Conservation (phyloP, 1,284 basidiomycete species). For the Melanopsichium pennsylvanicum region DNA sequence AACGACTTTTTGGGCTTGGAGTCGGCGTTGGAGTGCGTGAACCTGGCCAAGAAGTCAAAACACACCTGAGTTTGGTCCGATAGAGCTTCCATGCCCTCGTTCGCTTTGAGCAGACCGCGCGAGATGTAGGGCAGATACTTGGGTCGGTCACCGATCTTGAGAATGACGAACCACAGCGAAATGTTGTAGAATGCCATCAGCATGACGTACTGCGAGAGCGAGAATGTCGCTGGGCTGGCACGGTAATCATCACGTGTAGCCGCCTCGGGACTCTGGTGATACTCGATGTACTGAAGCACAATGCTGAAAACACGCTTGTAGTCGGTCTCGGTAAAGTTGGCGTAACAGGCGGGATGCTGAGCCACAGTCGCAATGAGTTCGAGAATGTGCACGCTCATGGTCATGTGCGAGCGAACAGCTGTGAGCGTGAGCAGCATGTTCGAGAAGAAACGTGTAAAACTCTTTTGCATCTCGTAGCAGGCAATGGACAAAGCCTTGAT, state of each 20-base stretch:
- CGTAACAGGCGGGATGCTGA: slow-evolving; percentile 79
- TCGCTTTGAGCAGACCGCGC: slow-evolving; percentile 84
- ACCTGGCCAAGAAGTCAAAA: slow-evolving; percentile 96
- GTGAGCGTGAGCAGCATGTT: slow-evolving; percentile 86
- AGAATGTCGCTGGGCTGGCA: slow-evolving; percentile 71
- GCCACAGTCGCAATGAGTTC: slow-evolving; percentile 89
- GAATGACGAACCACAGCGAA: slow-evolving; percentile 92
- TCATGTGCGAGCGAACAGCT: slow-evolving; percentile 92
- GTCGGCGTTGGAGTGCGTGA: slow-evolving; percentile 92
- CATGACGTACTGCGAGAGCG: slow-evolving; percentile 92
- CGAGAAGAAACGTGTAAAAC: slow-evolving; percentile 79
- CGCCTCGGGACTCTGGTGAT: slow-evolving; percentile 67
- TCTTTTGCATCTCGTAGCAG: slow-evolving; percentile 85
- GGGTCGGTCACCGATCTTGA: slow-evolving; percentile 84
- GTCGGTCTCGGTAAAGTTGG: slow-evolving; percentile 90
- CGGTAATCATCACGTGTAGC: slow-evolving; percentile 57
- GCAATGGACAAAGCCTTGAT: slow-evolving; percentile 87
- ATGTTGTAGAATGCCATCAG: slow-evolving; percentile 91
- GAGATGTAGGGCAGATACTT: slow-evolving; percentile 87
- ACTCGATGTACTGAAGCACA: slow-evolving; percentile 90
- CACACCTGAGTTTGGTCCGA: slow-evolving; percentile 95
- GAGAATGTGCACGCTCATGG: slow-evolving; percentile 93
- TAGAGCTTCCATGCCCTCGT: slow-evolving; percentile 77
- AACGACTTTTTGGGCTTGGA: slow-evolving; percentile 84
- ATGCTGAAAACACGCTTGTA: slow-evolving; percentile 95